Evolutionary conservation across 2,329 filamentous ascomycete species (phyloP).

Genomic region (Metarhizium robertsii): DNA sequence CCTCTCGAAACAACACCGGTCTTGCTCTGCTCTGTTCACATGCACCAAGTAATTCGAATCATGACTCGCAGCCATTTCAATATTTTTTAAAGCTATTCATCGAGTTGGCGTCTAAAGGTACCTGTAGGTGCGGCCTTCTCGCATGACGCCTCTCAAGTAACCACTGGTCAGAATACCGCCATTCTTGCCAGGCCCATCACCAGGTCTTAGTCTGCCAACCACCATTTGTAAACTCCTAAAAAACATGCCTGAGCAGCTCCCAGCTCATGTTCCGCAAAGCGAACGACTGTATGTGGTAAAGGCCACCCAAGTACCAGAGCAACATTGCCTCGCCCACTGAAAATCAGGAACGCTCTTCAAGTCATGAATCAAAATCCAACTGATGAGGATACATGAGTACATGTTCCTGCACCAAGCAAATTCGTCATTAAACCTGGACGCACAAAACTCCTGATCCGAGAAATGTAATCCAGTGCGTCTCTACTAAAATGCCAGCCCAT

Average conservation of each 20-base stretch:
- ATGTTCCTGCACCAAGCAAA: slow-evolving; percentile 1
- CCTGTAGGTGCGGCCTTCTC: background rate
- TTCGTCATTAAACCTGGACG: slow-evolving; percentile 13
- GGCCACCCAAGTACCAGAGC: background rate
- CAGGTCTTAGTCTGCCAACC: background rate
- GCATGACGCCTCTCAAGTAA: background rate
- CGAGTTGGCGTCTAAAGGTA: background rate
- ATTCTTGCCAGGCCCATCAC: background rate
- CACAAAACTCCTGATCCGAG: slow-evolving; percentile 5
- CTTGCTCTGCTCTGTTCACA: background rate
- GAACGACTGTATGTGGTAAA: background rate
- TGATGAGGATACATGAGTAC: background rate
- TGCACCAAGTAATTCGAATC: background rate
- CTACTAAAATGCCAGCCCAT: slow-evolving; percentile 11
- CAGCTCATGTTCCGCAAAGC: background rate
- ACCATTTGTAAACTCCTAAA: background rate
- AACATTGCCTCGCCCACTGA: background rate
- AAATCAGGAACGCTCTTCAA: slow-evolving; percentile 1
- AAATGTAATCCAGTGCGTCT: slow-evolving; percentile 1
- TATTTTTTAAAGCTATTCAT: background rate
- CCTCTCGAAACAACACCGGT: background rate
- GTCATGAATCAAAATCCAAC: background rate
- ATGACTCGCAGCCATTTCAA: background rate
- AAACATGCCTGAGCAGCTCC: background rate
- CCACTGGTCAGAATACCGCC: background rate